Base-by-base conservation (phyloP, 2,329 filamentous ascomycete genomes). In the Scedosporium dehoogii region DNA sequence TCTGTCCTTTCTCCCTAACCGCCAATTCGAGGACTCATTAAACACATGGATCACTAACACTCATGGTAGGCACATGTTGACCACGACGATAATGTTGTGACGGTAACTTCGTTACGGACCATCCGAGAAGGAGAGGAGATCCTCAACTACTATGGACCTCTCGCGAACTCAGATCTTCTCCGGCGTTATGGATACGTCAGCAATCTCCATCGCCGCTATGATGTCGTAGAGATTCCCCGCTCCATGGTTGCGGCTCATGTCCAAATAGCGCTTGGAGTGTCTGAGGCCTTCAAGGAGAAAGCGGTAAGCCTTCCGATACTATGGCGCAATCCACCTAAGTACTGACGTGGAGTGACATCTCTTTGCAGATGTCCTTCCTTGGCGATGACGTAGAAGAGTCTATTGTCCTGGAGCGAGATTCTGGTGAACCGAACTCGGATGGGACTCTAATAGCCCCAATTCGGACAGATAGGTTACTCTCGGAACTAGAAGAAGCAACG, bases 161-260 rank as follows among this genome's bases (percentile, higher is more conserved):
- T 96, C 3, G 89, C 91, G 9, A 89, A 90, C 64, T 88, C 89
- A 1, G 92, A 97, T 70, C 78, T 96, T 6, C 80, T 96, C 10
- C 81, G 92, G 42, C 82, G 92, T 14, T 96, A 96, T 68, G 92
- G 92, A 18, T 96, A 96, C 69, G 85, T 92, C n/a, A 93, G 91
- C 0, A 76, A 83, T 29, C 87, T 87, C 66, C 92, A 96, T 68
- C 77, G 85, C 9, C 80, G 86, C 48, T 91, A 92, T 72, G 91
- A 96, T 67, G 90, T 96, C 1, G 88, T 90, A 1, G 92, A 97
- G 71, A 74, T 96, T 41, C 79, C 88, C 0, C 84, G 87, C 75
- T 75, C 79, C 0, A 68, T 85, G 7, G 78, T 93, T 23, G 74
- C 81, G 53, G 73, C 75, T 1, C 74, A 81, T 6, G 68, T 80